A percentile compares a stretch with the other conserved stretches of the same genome.
Conservation (phyloP, 2,329 filamentous ascomycete genomes). For the Ceratocystis cacaofunesta region DNA sequence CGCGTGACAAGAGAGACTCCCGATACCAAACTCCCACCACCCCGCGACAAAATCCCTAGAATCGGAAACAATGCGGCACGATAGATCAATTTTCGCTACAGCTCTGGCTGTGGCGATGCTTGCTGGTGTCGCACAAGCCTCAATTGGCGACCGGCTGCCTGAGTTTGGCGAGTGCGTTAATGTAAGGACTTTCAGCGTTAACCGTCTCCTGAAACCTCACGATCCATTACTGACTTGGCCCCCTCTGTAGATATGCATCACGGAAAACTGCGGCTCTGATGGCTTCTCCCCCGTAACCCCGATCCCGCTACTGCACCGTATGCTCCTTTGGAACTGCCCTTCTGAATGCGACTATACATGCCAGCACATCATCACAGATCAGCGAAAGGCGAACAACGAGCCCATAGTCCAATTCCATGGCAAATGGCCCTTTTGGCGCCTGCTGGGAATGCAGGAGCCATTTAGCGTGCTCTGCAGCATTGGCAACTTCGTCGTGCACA, state of each 20-base stretch:
- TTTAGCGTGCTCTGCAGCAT: constrained; percentile 87
- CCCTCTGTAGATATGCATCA: constrained; percentile 51
- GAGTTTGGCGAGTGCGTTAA: constrained; percentile 79
- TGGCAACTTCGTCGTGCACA: constrained; percentile 79
- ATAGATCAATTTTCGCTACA: background rate
- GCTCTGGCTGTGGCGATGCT: constrained; percentile 4
- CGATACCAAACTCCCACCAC: background rate
- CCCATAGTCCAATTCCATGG: constrained; percentile 86
- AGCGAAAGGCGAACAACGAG: constrained; percentile 49
- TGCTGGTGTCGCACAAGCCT: constrained; percentile 42
- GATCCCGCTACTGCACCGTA: constrained; percentile 65
- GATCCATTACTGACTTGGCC: background rate
- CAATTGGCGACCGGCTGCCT: constrained; percentile 67
- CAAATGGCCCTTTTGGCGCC: constrained; percentile 92
- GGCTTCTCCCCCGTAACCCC: constrained; percentile 30
- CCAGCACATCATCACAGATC: constrained; percentile 76
- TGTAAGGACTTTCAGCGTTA: constrained; percentile 32
- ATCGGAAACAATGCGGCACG: constrained; percentile 3
- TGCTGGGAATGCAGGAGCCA: constrained; percentile 88
- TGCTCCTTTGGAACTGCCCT: constrained; percentile 84
- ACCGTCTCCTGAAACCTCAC: background rate
- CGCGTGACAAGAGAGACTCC: background rate
- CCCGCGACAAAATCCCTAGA: background rate
- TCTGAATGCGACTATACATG: constrained; percentile 96
- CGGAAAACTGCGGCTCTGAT: constrained; percentile 60